Evolutionary conservation across 208 protist genomes (phyloP).

Genomic region (Entamoeba invadens): DNA sequence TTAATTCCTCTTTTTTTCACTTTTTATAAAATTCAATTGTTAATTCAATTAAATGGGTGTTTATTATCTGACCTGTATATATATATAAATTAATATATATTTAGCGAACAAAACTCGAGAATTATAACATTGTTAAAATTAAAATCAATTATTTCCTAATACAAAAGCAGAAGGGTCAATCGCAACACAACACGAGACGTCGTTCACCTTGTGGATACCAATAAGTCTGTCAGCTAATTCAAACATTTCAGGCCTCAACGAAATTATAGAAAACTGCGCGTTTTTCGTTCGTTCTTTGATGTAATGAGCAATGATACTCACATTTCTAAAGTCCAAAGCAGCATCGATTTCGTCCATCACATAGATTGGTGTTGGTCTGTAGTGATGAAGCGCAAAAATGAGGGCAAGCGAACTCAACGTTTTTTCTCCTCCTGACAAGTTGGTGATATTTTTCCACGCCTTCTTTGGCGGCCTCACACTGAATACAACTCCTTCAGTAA

Average conservation of each 20-base stretch:
- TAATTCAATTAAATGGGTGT: background rate
- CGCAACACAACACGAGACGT: background rate
- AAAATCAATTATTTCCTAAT: background rate
- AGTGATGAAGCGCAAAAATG: constrained; percentile 96
- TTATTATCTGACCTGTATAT: background rate
- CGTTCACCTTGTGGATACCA: constrained; percentile 43
- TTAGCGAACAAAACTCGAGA: no score
- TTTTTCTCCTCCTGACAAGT: constrained; percentile 98
- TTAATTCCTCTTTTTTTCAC: background rate
- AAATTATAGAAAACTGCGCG: constrained; percentile 99
- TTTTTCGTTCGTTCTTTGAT: constrained; percentile 79
- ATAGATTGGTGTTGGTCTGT: constrained; percentile 97
- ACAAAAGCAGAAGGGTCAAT: background rate
- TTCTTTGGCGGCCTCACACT: constrained; percentile 94
- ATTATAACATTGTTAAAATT: background rate
- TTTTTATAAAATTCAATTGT: background rate
- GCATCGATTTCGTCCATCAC: constrained; percentile 99
- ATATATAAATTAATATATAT: background rate
- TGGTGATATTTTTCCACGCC: constrained; percentile 98
- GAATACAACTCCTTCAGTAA: constrained; percentile 49
- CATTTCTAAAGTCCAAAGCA: constrained; percentile 96
- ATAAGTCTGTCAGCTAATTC: constrained; percentile 79
- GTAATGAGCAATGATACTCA: constrained; percentile 94
- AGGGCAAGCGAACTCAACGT: constrained; percentile 48
- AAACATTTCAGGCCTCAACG: constrained; percentile 64